These are phyloP conservation scores for Blepharisma undulans DNA, from an alignment of 169 alveolate species.

Conservation along the genomic window DNA sequence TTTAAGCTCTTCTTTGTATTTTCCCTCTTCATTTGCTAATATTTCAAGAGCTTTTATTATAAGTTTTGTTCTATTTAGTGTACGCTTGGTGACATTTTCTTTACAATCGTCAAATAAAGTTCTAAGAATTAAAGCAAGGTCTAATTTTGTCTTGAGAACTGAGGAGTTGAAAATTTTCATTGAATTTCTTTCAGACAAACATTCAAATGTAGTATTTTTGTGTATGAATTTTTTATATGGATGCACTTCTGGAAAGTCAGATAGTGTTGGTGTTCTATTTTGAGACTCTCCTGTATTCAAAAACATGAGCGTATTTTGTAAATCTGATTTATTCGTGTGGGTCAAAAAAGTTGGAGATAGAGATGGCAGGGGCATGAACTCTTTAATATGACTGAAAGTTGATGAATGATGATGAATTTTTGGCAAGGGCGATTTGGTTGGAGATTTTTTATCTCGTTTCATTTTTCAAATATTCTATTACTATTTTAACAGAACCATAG, in stretches of 20 bases:
- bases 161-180: neutral
- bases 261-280: neutral
- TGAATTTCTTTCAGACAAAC: neutral
- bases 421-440: neutral
- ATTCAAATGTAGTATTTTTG: neutral
- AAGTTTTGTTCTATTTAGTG: neutral
- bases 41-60: neutral
- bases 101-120: neutral
- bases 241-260: neutral
- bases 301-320: neutral
- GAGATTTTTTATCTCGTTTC: neutral
- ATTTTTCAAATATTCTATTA: neutral
- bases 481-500: too few relatives aligned
- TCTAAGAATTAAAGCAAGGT: neutral
- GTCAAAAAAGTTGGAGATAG: neutral
- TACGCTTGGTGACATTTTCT: neutral
- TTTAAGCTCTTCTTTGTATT: neutral
- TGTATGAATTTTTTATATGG: neutral
- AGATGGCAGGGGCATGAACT: neutral
- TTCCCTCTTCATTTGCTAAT: neutral
- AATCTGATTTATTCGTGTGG: neutral
- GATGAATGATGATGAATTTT: neutral
- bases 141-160: neutral
- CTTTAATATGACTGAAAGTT: neutral
- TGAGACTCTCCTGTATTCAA: neutral